Evolutionary conservation across 1,139 yeast species (phyloP).

Genomic region (Pichia sp.): DNA sequence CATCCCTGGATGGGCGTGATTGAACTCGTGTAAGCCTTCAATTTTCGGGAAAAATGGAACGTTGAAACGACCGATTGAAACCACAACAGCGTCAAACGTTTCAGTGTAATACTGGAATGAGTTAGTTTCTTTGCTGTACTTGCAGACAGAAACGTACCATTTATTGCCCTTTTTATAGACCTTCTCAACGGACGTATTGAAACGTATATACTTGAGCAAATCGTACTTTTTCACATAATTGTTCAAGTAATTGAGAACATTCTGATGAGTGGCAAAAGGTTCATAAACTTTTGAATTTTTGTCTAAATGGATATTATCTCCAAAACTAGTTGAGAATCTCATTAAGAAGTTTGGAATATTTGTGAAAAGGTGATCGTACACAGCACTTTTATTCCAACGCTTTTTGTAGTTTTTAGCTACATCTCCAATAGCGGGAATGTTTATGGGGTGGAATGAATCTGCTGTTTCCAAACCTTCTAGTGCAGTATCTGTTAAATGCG

Average conservation of each 20-base stretch:
- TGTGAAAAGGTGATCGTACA: conserved; percentile 42
- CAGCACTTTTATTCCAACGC: conserved; percentile 37
- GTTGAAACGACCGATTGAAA: conserved; percentile 44
- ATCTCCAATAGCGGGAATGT: neutral
- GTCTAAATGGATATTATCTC: conserved; percentile 9
- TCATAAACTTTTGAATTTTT: conserved; percentile 37
- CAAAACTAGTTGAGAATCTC: conserved; percentile 36
- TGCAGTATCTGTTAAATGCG: conserved; percentile 10
- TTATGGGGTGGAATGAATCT: conserved; percentile 3
- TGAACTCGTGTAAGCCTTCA: conserved; percentile 40
- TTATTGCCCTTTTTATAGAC: conserved; percentile 27
- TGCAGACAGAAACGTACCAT: conserved; percentile 22
- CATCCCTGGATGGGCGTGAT: conserved; percentile 36
- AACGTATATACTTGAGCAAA: conserved; percentile 36
- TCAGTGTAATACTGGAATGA: conserved; percentile 34
- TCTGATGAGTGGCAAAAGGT: conserved; percentile 38
- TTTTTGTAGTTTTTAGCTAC: neutral
- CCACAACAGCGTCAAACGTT: conserved; percentile 40
- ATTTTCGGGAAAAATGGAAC: conserved; percentile 45
- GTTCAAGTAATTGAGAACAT: conserved; percentile 29
- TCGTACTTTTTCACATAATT: conserved; percentile 33
- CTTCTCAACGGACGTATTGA: conserved; percentile 39
- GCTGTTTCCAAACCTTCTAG: conserved; percentile 8
- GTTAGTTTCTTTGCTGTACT: conserved; percentile 21
- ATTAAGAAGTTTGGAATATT: conserved; percentile 44